Conservation (phyloP, 2,329 filamentous ascomycete genomes). For the Sordariomycetes sp. region DNA sequence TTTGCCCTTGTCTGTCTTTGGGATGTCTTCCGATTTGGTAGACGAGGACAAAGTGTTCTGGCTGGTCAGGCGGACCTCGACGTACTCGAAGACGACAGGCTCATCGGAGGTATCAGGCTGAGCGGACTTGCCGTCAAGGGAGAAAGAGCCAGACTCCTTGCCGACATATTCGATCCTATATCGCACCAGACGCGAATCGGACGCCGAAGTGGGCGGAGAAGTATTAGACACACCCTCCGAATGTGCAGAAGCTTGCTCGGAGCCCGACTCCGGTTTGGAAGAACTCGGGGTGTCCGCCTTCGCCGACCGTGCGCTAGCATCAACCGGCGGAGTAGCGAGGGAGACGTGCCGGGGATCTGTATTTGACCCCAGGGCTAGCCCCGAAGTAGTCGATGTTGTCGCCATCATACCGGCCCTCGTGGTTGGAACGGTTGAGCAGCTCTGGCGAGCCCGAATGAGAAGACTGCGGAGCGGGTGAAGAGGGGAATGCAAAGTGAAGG, state of each 20-base stretch:
- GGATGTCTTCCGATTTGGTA: not conserved
- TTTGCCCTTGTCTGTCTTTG: conserved; percentile 5
- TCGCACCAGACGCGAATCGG: not conserved
- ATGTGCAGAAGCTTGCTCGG: not conserved
- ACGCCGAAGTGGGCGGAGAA: not conserved
- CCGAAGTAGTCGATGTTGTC: too few species aligned
- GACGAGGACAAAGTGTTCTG: not conserved
- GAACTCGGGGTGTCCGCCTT: too few species aligned
- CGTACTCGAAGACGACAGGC: conserved; percentile 7
- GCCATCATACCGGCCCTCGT: too few species aligned
- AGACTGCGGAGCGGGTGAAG: too few species aligned
- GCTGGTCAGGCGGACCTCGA: conserved; percentile 7
- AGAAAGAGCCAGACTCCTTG: not conserved
- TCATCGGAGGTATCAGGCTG: conserved; percentile 1
- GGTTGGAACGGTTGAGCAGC: too few species aligned
- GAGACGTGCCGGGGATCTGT: too few species aligned
- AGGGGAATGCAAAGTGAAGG: too few species aligned
- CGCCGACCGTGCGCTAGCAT: too few species aligned
- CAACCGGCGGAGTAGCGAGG: too few species aligned
- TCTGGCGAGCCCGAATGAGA: too few species aligned
- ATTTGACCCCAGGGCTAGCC: too few species aligned
- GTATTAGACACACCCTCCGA: not conserved
- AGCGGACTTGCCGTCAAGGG: not conserved
- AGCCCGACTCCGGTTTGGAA: too few species aligned
- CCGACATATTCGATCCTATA: conserved; percentile 7